These are phyloP conservation scores for Pleurotus pulmonarius DNA, from an alignment of 768 basidiomycete species.

Conservation along the genomic window DNA sequence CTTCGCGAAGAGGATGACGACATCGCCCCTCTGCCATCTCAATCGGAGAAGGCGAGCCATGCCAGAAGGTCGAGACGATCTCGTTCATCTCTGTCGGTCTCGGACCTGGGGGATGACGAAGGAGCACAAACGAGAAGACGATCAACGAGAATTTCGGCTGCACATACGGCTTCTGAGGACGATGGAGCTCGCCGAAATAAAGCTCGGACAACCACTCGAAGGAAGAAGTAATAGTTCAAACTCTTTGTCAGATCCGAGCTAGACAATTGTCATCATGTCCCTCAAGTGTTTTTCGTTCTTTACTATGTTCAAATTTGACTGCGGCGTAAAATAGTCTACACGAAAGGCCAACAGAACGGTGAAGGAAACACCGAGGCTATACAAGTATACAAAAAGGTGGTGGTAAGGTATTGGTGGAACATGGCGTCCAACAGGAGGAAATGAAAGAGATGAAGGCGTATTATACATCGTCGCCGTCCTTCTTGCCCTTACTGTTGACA, in stretches of 20 bases:
- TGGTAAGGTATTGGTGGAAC: background rate
- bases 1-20: slow-evolving; percentile 32
- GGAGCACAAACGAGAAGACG: slow-evolving; percentile 36
- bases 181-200: background rate
- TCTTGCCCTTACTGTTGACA: background rate
- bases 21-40: slow-evolving; percentile 34
- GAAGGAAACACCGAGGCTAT: background rate
- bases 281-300: no score
- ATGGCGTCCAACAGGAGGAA: no score
- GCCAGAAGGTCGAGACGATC: slow-evolving; percentile 22
- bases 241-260: no score
- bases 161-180: background rate
- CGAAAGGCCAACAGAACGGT: no score
- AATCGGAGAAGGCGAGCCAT: slow-evolving; percentile 17
- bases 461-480: slow-evolving; percentile 3
- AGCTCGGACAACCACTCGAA: background rate
- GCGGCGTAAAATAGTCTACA: no score
- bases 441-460: background rate
- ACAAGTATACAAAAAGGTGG: background rate
- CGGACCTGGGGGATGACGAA: slow-evolving; percentile 28
- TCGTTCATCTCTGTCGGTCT: slow-evolving; percentile 25
- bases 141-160: slow-evolving; percentile 37
- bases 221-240: background rate
- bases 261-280: no score
- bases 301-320: no score